Conservation (phyloP, 2,329 filamentous ascomycete species). For the Diatrype stigma region DNA sequence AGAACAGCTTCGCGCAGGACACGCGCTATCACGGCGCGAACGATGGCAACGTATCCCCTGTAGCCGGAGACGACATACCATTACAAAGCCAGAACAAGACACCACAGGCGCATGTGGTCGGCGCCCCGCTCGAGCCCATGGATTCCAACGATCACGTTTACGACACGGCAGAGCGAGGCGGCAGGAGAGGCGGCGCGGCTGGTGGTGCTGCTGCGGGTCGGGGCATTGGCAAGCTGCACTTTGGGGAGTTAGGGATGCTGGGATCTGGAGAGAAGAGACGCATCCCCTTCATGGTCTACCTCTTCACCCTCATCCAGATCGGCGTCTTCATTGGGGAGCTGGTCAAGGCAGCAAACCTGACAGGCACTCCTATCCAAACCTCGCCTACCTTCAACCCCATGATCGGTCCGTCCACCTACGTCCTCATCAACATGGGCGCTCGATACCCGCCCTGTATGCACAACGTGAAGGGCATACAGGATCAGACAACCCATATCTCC, state of each 20-base stretch:
- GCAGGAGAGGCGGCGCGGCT: slow-evolving; percentile 12
- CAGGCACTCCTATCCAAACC: slow-evolving; percentile 72
- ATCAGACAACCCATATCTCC: slow-evolving; percentile 39
- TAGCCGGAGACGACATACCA: slow-evolving; percentile 51
- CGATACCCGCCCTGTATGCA: slow-evolving; percentile 95
- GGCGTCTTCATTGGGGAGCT: slow-evolving; percentile 87
- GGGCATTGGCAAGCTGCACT: slow-evolving; percentile 40
- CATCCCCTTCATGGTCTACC: slow-evolving; percentile 78
- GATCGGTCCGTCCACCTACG: slow-evolving; percentile 87
- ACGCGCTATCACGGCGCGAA: slow-evolving; percentile 52
- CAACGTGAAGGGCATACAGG: slow-evolving; percentile 63
- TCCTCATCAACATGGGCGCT: slow-evolving; percentile 95
- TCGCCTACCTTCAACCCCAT: slow-evolving; percentile 91
- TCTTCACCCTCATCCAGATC: slow-evolving; percentile 71
- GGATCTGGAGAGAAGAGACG: slow-evolving; percentile 46
- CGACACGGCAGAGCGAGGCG: slow-evolving; percentile 42
- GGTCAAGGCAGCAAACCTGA: slow-evolving; percentile 76
- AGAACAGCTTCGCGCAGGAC: slow-evolving; percentile 47
- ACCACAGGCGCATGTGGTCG: slow-evolving; percentile 26
- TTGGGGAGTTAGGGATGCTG: slow-evolving; percentile 58
- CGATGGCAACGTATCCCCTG: slow-evolving; percentile 35
- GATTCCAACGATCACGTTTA: slow-evolving; percentile 57
- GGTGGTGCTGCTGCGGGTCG: slow-evolving; percentile 1
- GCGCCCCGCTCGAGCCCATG: slow-evolving; percentile 15
- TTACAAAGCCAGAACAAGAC: slow-evolving; percentile 49